Evolutionary conservation across 345 rosid species (phyloP).

Genomic region (Aethionema arabicum): DNA sequence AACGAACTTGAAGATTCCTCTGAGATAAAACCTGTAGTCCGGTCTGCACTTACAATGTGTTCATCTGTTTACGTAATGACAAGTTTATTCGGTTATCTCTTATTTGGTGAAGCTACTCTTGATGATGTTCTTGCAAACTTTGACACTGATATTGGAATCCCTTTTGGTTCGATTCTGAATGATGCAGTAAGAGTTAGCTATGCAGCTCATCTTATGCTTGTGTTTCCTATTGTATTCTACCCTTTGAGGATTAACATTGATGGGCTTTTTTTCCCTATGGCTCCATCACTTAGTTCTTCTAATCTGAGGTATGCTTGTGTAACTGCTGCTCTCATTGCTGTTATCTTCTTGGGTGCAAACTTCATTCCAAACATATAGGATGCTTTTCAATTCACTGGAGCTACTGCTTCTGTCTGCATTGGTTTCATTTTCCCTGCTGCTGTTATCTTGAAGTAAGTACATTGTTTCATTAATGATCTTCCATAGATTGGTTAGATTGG

Average conservation of each 20-base stretch:
- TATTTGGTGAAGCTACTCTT: slow-evolving; percentile 73
- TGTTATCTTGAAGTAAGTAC: slow-evolving; percentile 68
- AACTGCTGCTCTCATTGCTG: slow-evolving; percentile 56
- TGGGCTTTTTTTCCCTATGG: slow-evolving; percentile 75
- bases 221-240: slow-evolving; percentile 81
- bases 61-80: slow-evolving; percentile 70
- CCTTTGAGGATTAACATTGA: slow-evolving; percentile 83
- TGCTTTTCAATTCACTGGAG: slow-evolving; percentile 95
- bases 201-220: slow-evolving; percentile 87
- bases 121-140: slow-evolving; percentile 96
- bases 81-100: slow-evolving; percentile 86
- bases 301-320: slow-evolving; percentile 65
- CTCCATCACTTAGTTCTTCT: slow-evolving; percentile 53
- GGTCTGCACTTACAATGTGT: slow-evolving; percentile 68
- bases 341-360: slow-evolving; percentile 78
- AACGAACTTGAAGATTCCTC: slow-evolving; percentile 80
- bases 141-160: slow-evolving; percentile 74
- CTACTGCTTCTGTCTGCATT: slow-evolving; percentile 87
- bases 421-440: slow-evolving; percentile 95
- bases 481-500: slow-evolving; percentile 4
- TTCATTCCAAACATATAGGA: slow-evolving; percentile 97
- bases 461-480: neutral
- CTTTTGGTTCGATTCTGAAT: slow-evolving; percentile 59
- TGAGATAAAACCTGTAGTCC: slow-evolving; percentile 64
- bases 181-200: slow-evolving; percentile 90